Conservation (phyloP, 805 yeast genomes). For the Teunomyces funiuensis region DNA sequence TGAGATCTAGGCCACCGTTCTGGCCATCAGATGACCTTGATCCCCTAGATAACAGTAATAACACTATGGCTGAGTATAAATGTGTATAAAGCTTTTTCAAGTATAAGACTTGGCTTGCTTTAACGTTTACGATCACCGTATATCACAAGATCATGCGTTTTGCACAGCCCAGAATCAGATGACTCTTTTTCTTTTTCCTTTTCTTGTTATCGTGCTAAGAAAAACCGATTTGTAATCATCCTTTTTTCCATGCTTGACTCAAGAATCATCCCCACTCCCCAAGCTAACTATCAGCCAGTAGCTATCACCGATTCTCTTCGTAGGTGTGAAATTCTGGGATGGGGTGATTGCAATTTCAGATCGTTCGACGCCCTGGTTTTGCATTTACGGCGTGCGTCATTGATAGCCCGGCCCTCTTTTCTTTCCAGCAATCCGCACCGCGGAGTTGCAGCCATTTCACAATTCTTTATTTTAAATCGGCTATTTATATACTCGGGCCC, state of each 20-base stretch:
- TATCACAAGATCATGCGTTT: neutral
- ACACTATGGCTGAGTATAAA: neutral
- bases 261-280: too few species aligned
- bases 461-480: neutral
- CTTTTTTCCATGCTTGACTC: conserved; percentile 3
- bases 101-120: neutral
- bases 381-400: neutral
- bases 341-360: neutral
- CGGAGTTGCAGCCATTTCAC: conserved; percentile 3
- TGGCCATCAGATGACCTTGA: too few species aligned
- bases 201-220: too few species aligned
- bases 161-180: conserved; percentile 1
- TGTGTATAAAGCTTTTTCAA: neutral
- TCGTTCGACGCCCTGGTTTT: neutral
- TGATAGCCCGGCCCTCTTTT: neutral
- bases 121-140: neutral
- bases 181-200: conserved; percentile 1
- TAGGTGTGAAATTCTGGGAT: too few species aligned
- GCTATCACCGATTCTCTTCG: too few species aligned
- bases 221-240: conserved; percentile 2
- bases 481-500: neutral
- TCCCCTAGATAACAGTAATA: too few species aligned
- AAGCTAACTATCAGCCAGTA: too few species aligned
- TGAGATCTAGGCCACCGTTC: too few species aligned
- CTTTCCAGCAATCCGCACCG: neutral